Conservation (phyloP, 2,329 filamentous ascomycete species). For the Passalora sequoiae region DNA sequence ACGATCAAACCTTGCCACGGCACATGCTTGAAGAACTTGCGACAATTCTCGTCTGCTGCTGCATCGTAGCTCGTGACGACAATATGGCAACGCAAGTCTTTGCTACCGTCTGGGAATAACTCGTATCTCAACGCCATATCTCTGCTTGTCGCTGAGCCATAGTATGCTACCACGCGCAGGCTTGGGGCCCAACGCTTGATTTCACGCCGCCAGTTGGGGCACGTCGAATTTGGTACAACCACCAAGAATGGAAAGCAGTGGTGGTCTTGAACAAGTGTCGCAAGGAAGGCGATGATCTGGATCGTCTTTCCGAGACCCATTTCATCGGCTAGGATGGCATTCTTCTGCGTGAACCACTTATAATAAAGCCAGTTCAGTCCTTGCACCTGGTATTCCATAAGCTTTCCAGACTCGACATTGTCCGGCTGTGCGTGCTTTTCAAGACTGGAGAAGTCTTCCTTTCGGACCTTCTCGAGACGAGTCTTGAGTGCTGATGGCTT, state of each 20-base stretch:
- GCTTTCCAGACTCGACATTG: conserved; percentile 67
- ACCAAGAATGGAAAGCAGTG: conserved; percentile 87
- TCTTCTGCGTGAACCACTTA: conserved; percentile 76
- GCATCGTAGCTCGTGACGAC: conserved; percentile 95
- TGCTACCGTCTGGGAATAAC: conserved; percentile 64
- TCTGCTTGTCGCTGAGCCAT: conserved; percentile 69
- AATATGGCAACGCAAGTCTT: conserved; percentile 76
- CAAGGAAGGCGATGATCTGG: conserved; percentile 78
- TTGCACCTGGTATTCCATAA: conserved; percentile 92
- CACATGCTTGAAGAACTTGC: conserved; percentile 61
- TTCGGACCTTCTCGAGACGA: conserved; percentile 64
- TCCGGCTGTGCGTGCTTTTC: conserved; percentile 68
- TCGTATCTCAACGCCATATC: conserved; percentile 76
- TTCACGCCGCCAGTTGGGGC: conserved; percentile 95
- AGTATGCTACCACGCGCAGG: conserved; percentile 85
- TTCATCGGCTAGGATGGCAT: conserved; percentile 89
- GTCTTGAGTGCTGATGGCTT: conserved; percentile 54
- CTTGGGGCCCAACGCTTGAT: conserved; percentile 89
- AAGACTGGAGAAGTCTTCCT: conserved; percentile 60
- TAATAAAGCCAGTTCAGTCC: conserved; percentile 93
- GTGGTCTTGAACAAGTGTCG: conserved; percentile 57
- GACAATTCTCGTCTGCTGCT: conserved; percentile 69
- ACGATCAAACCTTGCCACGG: conserved; percentile 86
- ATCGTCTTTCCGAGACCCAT: conserved; percentile 99
- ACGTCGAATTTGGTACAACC: conserved; percentile 90